Base-by-base conservation (phyloP, 768 basidiomycete genomes). In the Cystobasidium tubakii region DNA sequence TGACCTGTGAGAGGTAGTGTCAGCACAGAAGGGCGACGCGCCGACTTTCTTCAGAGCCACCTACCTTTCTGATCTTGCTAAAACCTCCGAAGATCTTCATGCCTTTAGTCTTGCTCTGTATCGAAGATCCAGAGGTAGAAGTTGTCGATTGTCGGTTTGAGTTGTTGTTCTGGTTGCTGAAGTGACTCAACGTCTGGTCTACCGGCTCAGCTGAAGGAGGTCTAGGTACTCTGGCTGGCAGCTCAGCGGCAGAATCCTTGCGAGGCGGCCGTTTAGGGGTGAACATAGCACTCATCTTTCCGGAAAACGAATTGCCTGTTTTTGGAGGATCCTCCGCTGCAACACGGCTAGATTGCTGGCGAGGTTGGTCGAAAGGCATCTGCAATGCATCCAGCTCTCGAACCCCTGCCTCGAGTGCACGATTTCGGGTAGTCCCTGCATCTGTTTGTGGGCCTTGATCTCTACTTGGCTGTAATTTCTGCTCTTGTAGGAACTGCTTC, bases 191-290 rank as follows among this genome's bases (percentile, higher is more conserved):
- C 19, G 50, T 2, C 50, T 7, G n/a, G 31, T 67, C 66, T 1
- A 23, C 17, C 6, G 66, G 44, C 21, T 27, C 44, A 27, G 66
- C 66, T 34, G 66, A 67, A 21, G 66, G 66, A n/a, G 66, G 66
- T 2, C 66, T 6, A 12, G 66, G 66, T 15, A 46, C 42, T 43
- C 66, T 42, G 50, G 29, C 46, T 25, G 46, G 66, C 7, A 50
- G 7, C 23, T 42, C n/a, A 19, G 43, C n/a, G 3, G 44, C 43
- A 3, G 66, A 43, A 29, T 67, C 66, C 23, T 67, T 54, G 10
- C 66, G 66, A 19, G 31, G 3, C 3, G 66, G 66, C 19, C 66
- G 66, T 23, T 67, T 67, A 4, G 66, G 66, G 17, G 66, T 54
- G 46, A 67, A 67, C 43, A 67, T 54, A 19, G 29, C 29, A n/a